Conservation (phyloP, 768 basidiomycete species). For the Asterophora parasitica region DNA sequence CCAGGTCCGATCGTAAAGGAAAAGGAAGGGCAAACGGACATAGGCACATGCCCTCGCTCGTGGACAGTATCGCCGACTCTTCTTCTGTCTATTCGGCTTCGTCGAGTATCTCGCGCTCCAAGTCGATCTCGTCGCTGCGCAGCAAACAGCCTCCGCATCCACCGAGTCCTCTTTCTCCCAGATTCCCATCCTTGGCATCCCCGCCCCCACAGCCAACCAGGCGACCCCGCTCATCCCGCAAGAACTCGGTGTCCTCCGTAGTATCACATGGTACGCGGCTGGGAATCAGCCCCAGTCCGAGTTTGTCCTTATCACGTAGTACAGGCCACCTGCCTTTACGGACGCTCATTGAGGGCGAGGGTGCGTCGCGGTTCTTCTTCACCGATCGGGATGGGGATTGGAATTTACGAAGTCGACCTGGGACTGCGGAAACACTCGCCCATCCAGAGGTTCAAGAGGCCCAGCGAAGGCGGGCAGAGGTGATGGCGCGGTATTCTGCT, state of each 20-base stretch:
- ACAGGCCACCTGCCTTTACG: slow-evolving; percentile 38
- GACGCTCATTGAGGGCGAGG: slow-evolving; percentile 17
- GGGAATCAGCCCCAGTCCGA: slow-evolving; percentile 32
- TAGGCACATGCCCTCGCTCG: slow-evolving; percentile 7
- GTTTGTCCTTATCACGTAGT: slow-evolving; percentile 38
- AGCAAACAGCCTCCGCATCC: slow-evolving; percentile 23
- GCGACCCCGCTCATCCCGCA: slow-evolving; percentile 33
- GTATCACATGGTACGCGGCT: slow-evolving; percentile 40
- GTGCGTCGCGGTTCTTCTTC: not conserved
- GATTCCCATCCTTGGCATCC: slow-evolving; percentile 16
- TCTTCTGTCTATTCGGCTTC: slow-evolving; percentile 40
- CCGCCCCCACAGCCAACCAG: slow-evolving; percentile 12
- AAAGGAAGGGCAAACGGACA: slow-evolving; percentile 1
- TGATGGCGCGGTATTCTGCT: slow-evolving; percentile 62
- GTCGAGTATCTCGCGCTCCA: slow-evolving; percentile 37
- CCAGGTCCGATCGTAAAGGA: not conserved
- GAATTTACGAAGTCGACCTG: slow-evolving; percentile 17
- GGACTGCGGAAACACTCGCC: slow-evolving; percentile 9
- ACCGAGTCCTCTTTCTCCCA: slow-evolving; percentile 25
- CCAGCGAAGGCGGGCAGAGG: slow-evolving; percentile 57
- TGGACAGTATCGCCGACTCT: slow-evolving; percentile 28
- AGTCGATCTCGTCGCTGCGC: slow-evolving; percentile 30
- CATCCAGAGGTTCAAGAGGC: slow-evolving; percentile 57
- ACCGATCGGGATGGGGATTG: slow-evolving; percentile 23
- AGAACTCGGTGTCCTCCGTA: slow-evolving; percentile 50